These are phyloP conservation scores for Lepidium didymum DNA, from an alignment of 345 rosid species.

Conservation along the genomic window DNA sequence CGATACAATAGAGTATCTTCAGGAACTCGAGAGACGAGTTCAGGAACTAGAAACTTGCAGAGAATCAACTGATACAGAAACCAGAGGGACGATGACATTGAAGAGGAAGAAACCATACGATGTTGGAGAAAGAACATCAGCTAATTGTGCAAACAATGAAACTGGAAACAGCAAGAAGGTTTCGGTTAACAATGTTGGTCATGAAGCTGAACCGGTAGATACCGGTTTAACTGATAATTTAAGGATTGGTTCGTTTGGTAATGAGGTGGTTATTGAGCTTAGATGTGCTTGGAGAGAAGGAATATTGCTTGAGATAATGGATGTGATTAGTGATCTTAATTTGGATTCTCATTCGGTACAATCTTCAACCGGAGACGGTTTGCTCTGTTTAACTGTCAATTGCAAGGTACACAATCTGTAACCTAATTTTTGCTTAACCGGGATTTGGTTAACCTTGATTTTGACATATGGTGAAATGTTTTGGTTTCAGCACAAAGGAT, in stretches of 20 bases:
- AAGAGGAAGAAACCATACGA: constrained; percentile 40
- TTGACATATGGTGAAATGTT: neutral
- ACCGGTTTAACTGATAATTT: constrained; percentile 31
- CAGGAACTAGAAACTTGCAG: constrained; percentile 68
- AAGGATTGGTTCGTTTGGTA: constrained; percentile 38
- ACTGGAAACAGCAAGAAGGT: neutral
- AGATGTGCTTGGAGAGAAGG: constrained; percentile 78
- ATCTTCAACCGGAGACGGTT: constrained; percentile 55
- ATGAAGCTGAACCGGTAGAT: constrained; percentile 33
- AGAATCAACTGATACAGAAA: constrained; percentile 39
- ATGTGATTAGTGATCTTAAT: constrained; percentile 47
- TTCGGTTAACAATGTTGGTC: constrained; percentile 2
- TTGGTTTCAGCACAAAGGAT: constrained; percentile 56
- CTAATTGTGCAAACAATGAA: constrained; percentile 41
- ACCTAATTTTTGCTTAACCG: neutral
- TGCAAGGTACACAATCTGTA: constrained; percentile 49
- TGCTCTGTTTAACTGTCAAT: constrained; percentile 52
- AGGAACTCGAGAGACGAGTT: constrained; percentile 62
- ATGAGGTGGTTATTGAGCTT: constrained; percentile 56
- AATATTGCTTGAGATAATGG: constrained; percentile 67
- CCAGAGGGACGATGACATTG: constrained; percentile 29
- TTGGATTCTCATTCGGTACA: constrained; percentile 77
- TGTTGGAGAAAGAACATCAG: constrained; percentile 51
- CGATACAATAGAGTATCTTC: constrained; percentile 54
- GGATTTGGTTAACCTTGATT: constrained; percentile 16